Evolutionary conservation across 169 alveolate species (phyloP).

Genomic region (Plasmodium gallinaceum): DNA sequence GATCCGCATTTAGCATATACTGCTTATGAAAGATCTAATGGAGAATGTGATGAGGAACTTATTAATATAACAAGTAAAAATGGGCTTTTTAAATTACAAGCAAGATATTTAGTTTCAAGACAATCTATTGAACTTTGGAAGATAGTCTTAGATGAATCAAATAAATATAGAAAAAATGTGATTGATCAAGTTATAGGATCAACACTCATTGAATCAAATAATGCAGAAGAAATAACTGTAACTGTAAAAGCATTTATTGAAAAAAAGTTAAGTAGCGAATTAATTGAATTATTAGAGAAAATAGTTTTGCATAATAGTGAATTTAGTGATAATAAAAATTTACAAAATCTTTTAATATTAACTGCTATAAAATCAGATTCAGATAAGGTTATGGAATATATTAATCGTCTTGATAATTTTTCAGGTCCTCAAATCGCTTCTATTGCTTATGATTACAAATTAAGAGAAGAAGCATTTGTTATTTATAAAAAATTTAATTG

Average conservation of each 20-base stretch:
- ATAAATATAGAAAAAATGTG: constrained; percentile 94
- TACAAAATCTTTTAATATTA: constrained; percentile 87
- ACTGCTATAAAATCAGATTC: constrained; percentile 86
- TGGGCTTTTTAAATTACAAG: constrained; percentile 97
- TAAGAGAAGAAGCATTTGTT: constrained; percentile 94
- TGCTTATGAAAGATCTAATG: constrained; percentile 98
- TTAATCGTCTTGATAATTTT: constrained; percentile 96
- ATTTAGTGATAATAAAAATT: constrained; percentile 96
- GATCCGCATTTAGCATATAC: constrained; percentile 99
- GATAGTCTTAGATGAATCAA: constrained; percentile 92
- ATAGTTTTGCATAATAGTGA: constrained; percentile 88
- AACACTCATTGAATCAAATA: constrained; percentile 96
- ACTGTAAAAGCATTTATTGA: constrained; percentile 99
- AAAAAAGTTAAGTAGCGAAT: constrained; percentile 97
- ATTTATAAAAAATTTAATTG: constrained; percentile 93
- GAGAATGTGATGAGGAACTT: constrained; percentile 97
- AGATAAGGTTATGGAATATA: constrained; percentile 88
- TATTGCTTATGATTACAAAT: constrained; percentile 87
- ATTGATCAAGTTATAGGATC: constrained; percentile 97
- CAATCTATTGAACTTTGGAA: constrained; percentile 97
- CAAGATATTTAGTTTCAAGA: constrained; percentile 97
- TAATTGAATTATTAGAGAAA: constrained; percentile 91
- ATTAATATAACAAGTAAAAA: constrained; percentile 96
- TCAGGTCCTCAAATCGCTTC: constrained; percentile 97
- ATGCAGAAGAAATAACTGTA: constrained; percentile 96